Conservation (phyloP, 805 yeast genomes). For the Candida takata region DNA sequence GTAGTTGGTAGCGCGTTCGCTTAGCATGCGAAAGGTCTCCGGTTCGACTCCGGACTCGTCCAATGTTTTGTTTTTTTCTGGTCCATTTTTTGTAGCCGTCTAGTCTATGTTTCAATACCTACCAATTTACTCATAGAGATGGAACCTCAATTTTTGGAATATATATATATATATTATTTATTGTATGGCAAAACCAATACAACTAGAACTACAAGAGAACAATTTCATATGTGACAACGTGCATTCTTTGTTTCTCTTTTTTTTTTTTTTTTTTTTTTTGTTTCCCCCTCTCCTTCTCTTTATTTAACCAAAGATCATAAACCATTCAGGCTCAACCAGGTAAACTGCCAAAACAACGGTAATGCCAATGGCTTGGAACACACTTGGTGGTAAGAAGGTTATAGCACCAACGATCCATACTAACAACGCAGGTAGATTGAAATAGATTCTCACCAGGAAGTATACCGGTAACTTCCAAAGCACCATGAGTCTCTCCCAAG, state of each 20-base stretch:
- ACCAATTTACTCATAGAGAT: too few species aligned
- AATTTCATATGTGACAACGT: too few species aligned
- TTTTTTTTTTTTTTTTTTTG: too few species aligned
- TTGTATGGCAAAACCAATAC: too few species aligned
- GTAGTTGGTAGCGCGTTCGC: conserved; percentile 81
- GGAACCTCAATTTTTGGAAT: too few species aligned
- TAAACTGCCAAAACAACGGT: conserved; percentile 7
- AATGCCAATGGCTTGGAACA: conserved; percentile 12
- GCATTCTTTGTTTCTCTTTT: too few species aligned
- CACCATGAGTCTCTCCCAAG: conserved; percentile 26
- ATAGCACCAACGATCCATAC: conserved; percentile 11
- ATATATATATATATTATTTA: too few species aligned
- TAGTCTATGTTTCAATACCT: too few species aligned
- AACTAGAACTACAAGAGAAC: too few species aligned
- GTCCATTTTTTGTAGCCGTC: too few species aligned
- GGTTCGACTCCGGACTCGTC: conserved; percentile 76
- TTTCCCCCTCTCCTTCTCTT: too few species aligned
- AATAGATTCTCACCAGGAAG: conserved; percentile 5
- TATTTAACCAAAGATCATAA: conserved; percentile 1
- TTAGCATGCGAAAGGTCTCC: conserved; percentile 76
- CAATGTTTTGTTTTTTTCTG: too few species aligned
- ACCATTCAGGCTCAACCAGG: conserved; percentile 11
- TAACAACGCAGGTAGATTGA: conserved; percentile 7
- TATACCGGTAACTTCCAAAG: conserved; percentile 20
- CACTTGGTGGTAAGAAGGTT: conserved; percentile 16